phyloP scores from a whole-genome alignment of 1,284 basidiomycete species.

The Ceratobasidium sp. region DNA sequence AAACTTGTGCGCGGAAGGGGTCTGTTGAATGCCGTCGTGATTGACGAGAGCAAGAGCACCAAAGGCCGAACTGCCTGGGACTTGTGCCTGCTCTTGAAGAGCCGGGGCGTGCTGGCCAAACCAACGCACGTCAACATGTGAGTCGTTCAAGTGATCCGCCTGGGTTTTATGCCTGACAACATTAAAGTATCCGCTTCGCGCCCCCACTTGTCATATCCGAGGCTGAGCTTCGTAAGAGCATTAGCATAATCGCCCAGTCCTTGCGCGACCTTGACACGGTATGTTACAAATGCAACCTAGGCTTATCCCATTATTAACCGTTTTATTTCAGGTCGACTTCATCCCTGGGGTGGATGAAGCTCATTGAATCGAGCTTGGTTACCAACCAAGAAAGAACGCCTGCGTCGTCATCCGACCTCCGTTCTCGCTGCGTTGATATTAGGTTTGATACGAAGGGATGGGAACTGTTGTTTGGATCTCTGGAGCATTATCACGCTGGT shows the following conservation, averaged over 20 bases:
- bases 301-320: constrained; percentile 55
- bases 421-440: constrained; percentile 41
- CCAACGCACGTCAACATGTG: constrained; percentile 95
- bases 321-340: constrained; percentile 55
- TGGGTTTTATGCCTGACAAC: constrained; percentile 26
- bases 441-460: constrained; percentile 41
- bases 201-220: constrained; percentile 93
- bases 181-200: constrained; percentile 84
- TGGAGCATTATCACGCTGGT: constrained; percentile 27
- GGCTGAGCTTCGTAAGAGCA: constrained; percentile 75
- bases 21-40: constrained; percentile 91
- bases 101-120: constrained; percentile 88
- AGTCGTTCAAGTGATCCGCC: constrained; percentile 48
- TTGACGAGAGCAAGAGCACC: constrained; percentile 78
- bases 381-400: constrained; percentile 32
- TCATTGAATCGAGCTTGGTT: constrained; percentile 1
- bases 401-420: constrained; percentile 40
- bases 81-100: constrained; percentile 90
- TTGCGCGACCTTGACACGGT: constrained; percentile 83
- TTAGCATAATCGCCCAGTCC: constrained; percentile 77
- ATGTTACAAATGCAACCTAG: constrained; percentile 52
- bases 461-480: constrained; percentile 21
- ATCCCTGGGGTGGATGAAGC: constrained; percentile 50
- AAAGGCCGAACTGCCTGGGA: constrained; percentile 92
- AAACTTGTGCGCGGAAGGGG: constrained; percentile 82